Base-by-base conservation (phyloP, 2,329 filamentous ascomycete species). In the Fusarium transvaalense region DNA sequence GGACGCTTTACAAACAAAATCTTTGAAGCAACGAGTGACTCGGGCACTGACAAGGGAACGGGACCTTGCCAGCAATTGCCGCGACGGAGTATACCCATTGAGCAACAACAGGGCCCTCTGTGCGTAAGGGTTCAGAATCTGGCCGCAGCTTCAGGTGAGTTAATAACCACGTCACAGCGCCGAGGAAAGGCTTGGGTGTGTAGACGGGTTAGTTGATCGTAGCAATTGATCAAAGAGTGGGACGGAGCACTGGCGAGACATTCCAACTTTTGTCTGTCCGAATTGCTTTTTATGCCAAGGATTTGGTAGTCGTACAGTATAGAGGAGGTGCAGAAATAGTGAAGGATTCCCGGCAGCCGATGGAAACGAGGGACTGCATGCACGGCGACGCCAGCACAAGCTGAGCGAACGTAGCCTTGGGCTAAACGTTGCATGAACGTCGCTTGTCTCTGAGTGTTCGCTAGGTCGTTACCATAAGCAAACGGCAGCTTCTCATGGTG, bases 111-210 rank as follows among this genome's bases (percentile, higher is more conserved):
- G 32, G 57, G n/a, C n/a, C n/a, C n/a, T 46, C 45, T 53, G 38
- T 64, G 50, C 56, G 56, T 53, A 34, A 69, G 43, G 71, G 69
- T 53, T 64, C 61, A 34, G 43, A 42, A 65, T 45, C 43, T 37
- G 71, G 71, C 62, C 71, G 67, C 71, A 69, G 64, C 57, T 41
- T 58, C 54, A 62, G 43, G 71, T 71, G 69, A 68, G 53, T 63
- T 65, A 43, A 58, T 61, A 66, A 67, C 64, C 71, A 73, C 71
- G 71, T 74, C 71, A 72, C 61, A 29, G 35, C 37, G 35, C 53
- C 48, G 55, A 59, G 54, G 54, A 42, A 61, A 62, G 48, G 62
- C 58, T 62, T 62, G 58, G 50, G 66, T 62, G 62, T 60, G 54
- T 37, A 39, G 31, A 41, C 46, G 53, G 51, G 39, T 38, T 38